Evolutionary conservation across 495 filamentous ascomycete species (phyloP).

Genomic region (Penicillium angulare): DNA sequence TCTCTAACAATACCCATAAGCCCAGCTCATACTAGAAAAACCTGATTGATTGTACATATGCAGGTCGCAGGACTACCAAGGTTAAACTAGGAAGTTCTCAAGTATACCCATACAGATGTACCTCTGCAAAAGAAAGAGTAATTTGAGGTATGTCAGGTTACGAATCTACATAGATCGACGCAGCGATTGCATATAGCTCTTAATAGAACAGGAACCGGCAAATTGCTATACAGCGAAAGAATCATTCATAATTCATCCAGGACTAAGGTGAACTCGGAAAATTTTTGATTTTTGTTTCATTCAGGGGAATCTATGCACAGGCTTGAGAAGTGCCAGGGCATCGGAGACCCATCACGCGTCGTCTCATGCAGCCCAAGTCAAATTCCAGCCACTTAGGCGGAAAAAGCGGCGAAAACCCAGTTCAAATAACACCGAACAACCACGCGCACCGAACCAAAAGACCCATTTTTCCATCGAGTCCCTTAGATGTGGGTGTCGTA

Average conservation of each 20-base stretch:
- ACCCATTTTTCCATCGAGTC: constrained; percentile 27
- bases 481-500: constrained; percentile 98
- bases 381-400: constrained; percentile 27
- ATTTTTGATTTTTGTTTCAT: constrained; percentile 51
- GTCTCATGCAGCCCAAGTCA: constrained; percentile 42
- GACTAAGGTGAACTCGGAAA: constrained; percentile 32
- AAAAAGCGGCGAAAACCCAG: constrained; percentile 40
- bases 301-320: constrained; percentile 54
- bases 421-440: constrained; percentile 46
- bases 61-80: too few species aligned
- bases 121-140: too few species aligned
- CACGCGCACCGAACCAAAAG: constrained; percentile 37
- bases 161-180: too few species aligned
- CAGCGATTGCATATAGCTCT: too few species aligned
- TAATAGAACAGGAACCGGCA: background rate
- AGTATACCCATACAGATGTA: too few species aligned
- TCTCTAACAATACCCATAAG: too few species aligned
- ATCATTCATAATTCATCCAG: background rate
- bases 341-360: constrained; percentile 42
- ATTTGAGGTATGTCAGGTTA: too few species aligned
- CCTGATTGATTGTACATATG: too few species aligned
- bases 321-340: constrained; percentile 43
- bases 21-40: too few species aligned
- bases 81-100: too few species aligned
- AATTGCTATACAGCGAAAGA: background rate